These are phyloP conservation scores for Eucalyptus tenuipes DNA, from an alignment of 345 rosid species.

Conservation along the genomic window DNA sequence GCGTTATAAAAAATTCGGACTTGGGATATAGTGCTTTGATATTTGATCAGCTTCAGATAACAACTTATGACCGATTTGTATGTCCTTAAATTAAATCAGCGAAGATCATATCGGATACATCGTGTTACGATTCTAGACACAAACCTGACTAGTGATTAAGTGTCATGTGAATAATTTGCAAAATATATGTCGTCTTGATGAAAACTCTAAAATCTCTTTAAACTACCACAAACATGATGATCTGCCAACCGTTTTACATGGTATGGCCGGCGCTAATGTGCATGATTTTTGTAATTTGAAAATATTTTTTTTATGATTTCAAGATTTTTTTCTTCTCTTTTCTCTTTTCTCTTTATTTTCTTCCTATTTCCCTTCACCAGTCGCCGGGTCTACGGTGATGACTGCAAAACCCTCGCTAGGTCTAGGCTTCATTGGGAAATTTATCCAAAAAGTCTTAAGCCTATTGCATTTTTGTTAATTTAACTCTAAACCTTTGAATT, in stretches of 20 bases:
- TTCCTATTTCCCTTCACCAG: fast-evolving
- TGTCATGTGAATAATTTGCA: not conserved
- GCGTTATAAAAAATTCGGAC: not conserved
- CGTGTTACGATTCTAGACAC: not conserved
- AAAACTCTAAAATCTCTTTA: not conserved
- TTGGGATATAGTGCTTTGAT: not conserved
- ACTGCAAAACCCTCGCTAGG: not conserved
- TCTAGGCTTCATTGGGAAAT: not conserved
- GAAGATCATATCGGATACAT: no score
- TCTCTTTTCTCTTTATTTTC: no score
- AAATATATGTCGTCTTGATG: fast-evolving
- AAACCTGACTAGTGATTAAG: not conserved
- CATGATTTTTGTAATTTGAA: not conserved
- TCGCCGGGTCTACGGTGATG: not conserved
- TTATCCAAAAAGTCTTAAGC: no score
- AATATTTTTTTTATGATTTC: no score
- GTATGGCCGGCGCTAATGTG: fast-evolving
- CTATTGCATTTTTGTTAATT: no score
- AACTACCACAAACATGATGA: not conserved
- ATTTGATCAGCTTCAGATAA: not conserved
- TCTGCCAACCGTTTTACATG: no score
- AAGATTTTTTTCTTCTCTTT: no score
- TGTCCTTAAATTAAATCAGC: not conserved
- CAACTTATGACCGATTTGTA: not conserved
- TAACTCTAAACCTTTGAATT: no score